Evolutionary conservation across 2,329 filamentous ascomycete species (phyloP).

Genomic region (Monosporascus sp.): DNA sequence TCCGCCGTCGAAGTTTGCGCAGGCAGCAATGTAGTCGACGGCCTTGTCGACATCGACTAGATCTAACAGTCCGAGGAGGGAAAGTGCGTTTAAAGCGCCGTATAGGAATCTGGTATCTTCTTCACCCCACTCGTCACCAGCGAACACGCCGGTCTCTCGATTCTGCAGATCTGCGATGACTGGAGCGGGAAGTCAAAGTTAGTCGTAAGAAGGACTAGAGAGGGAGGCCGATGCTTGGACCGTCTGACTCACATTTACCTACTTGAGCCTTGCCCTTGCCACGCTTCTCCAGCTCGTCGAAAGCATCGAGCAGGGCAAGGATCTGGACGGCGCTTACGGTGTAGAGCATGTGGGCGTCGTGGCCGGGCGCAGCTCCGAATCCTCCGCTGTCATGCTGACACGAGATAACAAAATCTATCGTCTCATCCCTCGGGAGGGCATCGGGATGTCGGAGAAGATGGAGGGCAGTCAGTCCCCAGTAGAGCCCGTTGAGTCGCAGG

Average conservation of each 20-base stretch:
- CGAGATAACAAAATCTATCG: slow-evolving; percentile 91
- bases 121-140: slow-evolving; percentile 94
- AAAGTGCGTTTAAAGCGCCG: slow-evolving; percentile 82
- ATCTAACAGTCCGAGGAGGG: slow-evolving; percentile 68
- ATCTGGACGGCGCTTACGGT: slow-evolving; percentile 95
- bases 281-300: slow-evolving; percentile 72
- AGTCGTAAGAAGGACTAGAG: slow-evolving; percentile 11
- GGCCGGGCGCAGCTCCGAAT: slow-evolving; percentile 88
- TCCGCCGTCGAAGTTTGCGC: slow-evolving; percentile 89
- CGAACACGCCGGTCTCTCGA: slow-evolving; percentile 74
- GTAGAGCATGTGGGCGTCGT: slow-evolving; percentile 94
- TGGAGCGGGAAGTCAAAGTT: slow-evolving; percentile 22
- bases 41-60: slow-evolving; percentile 76
- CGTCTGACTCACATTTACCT: slow-evolving; percentile 63
- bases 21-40: slow-evolving; percentile 71
- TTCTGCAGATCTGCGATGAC: slow-evolving; percentile 83
- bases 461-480: slow-evolving; percentile 89
- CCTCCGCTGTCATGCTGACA: slow-evolving; percentile 86
- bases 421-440: slow-evolving; percentile 71
- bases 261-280: slow-evolving; percentile 67
- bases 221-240: slow-evolving; percentile 7
- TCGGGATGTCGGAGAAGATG: slow-evolving; percentile 78
- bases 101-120: slow-evolving; percentile 93
- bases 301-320: slow-evolving; percentile 76
- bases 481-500: slow-evolving; percentile 88